Percentiles rank a stretch among this genome's conserved stretches.
Evolutionary conservation across 441 rosid genomes (phyloP).

Genomic region (California macrophylla): DNA sequence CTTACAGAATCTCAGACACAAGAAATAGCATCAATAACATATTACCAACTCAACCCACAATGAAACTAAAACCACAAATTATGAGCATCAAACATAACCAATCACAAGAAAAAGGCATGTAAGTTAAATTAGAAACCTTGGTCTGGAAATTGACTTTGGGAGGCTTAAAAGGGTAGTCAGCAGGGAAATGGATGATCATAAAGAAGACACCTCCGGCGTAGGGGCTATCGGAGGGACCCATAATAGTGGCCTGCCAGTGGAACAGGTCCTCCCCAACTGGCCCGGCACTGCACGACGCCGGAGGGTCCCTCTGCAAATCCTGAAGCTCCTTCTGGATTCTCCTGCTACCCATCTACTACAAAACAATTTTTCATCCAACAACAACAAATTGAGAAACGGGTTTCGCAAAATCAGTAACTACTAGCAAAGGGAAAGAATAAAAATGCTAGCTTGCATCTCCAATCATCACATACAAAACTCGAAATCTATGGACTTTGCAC

Average conservation of each 20-base stretch:
- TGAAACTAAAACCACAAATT: not conserved
- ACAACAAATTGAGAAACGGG: not conserved
- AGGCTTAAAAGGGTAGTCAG: constrained; percentile 7
- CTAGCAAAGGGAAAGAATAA: not conserved
- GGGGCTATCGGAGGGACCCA: not conserved
- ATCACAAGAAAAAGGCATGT: not conserved
- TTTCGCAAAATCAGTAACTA: not conserved
- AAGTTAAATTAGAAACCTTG: not conserved
- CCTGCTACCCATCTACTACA: not conserved
- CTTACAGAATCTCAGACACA: not conserved
- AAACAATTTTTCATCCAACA: not conserved
- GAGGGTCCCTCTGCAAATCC: constrained; percentile 5
- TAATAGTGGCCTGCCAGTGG: constrained; percentile 3
- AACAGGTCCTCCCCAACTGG: constrained; percentile 5
- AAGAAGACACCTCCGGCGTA: constrained; percentile 3
- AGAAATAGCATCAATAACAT: too few relatives aligned
- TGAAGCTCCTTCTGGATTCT: constrained; percentile 10
- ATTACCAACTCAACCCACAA: not conserved
- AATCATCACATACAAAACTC: too few relatives aligned
- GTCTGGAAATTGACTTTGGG: constrained; percentile 6
- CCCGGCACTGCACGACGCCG: constrained; percentile 8
- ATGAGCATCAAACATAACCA: not conserved
- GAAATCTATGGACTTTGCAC: too few relatives aligned
- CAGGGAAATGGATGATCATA: not conserved
- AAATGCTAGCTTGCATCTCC: not conserved